phyloP scores from a whole-genome alignment of 2,329 filamentous ascomycete species.

The Thelonectria olida region DNA sequence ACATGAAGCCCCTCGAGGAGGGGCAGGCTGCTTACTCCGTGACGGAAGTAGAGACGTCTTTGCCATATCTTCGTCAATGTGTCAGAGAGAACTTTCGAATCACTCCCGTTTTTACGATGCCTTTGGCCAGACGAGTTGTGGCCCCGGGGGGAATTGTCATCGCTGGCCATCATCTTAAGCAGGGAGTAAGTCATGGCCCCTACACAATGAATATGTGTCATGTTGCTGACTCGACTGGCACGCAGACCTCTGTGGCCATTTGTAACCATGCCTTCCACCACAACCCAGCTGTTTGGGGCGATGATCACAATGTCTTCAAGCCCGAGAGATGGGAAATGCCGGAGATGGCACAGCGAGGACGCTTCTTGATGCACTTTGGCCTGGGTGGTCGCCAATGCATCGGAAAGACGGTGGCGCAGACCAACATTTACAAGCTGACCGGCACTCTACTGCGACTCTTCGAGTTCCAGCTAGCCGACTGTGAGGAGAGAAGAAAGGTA shows the following conservation, averaged over 20 bases:
- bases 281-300: conserved; percentile 22
- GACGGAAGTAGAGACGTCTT: conserved; percentile 8
- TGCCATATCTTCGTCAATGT: conserved; percentile 23
- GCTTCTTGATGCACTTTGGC: conserved; percentile 25
- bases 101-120: conserved; percentile 26
- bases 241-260: conserved; percentile 20
- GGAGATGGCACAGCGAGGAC: conserved; percentile 8
- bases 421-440: conserved; percentile 24
- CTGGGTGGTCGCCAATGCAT: conserved; percentile 28
- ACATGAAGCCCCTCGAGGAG: conserved; percentile 3
- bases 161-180: conserved; percentile 15
- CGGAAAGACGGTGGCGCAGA: conserved; percentile 24
- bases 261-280: conserved; percentile 28
- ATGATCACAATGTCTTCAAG: conserved; percentile 21
- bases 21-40: conserved; percentile 10
- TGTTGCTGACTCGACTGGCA: neutral
- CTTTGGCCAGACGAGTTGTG: conserved; percentile 15
- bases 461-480: conserved; percentile 22
- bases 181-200: conserved; percentile 14
- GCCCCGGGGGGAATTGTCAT: conserved; percentile 16
- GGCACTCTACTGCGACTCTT: conserved; percentile 18
- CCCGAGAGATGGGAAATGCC: conserved; percentile 16
- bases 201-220: neutral
- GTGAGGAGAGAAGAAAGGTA: conserved; percentile 5
- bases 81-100: conserved; percentile 26